Evolutionary conservation across 768 basidiomycete species (phyloP).

Genomic region (Suillus fuscotomentosus): DNA sequence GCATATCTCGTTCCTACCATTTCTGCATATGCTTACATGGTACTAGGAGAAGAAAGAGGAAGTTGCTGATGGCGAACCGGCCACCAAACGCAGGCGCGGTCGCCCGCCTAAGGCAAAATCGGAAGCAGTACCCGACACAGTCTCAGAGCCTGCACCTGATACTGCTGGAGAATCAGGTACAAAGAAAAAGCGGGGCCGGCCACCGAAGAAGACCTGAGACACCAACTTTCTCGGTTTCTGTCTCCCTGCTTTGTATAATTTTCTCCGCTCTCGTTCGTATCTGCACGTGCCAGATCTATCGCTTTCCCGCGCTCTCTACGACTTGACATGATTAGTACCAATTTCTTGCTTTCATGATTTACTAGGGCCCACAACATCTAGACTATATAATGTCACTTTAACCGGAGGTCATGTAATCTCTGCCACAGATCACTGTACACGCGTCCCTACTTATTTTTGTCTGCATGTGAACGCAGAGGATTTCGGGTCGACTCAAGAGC

Average conservation of each 20-base stretch:
- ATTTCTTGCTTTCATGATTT: slow-evolving; percentile 31
- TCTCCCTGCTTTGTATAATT: slow-evolving; percentile 31
- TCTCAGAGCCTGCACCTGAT: slow-evolving; percentile 22
- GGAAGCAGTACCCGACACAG: slow-evolving; percentile 37
- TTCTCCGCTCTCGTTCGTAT: slow-evolving; percentile 11
- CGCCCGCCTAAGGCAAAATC: slow-evolving; percentile 72
- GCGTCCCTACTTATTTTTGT: slow-evolving; percentile 31
- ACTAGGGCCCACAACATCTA: slow-evolving; percentile 33
- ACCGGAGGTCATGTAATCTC: slow-evolving; percentile 14
- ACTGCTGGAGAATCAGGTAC: slow-evolving; percentile 46
- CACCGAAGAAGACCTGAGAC: slow-evolving; percentile 44
- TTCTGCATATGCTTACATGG: slow-evolving; percentile 19
- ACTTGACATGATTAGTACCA: slow-evolving; percentile 33
- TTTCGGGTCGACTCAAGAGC: slow-evolving; percentile 18
- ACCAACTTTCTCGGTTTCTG: slow-evolving; percentile 14
- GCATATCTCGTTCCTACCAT: slow-evolving; percentile 14
- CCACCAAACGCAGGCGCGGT: slow-evolving; percentile 67
- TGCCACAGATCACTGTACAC: slow-evolving; percentile 15
- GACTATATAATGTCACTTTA: slow-evolving; percentile 33
- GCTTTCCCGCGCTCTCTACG: slow-evolving; percentile 32
- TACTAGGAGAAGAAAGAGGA: slow-evolving; percentile 34
- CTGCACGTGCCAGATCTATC: slow-evolving; percentile 1
- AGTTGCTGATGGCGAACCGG: slow-evolving; percentile 52
- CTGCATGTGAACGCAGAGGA: slow-evolving; percentile 27
- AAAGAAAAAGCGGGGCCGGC: slow-evolving; percentile 75